phyloP scores from a whole-genome alignment of 805 yeast species.

The Yarrowia divulgata region DNA sequence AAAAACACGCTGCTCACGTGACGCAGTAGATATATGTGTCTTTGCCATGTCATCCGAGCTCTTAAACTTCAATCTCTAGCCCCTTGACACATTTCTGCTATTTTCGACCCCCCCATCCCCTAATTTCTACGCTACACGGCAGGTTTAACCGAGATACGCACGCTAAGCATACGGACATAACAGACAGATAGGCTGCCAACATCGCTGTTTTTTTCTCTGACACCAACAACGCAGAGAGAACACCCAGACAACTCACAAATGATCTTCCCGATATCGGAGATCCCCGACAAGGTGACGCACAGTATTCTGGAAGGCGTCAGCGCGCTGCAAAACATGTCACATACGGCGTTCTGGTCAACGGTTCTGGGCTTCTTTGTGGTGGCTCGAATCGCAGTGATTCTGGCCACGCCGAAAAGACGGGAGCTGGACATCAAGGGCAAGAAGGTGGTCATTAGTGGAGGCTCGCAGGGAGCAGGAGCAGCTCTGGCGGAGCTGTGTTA shows the following conservation, averaged over 20 bases:
- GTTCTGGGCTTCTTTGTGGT: conserved; percentile 24
- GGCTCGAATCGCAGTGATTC: conserved; percentile 29
- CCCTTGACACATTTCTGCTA: background rate
- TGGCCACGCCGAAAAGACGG: conserved; percentile 4
- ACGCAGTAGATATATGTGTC: background rate
- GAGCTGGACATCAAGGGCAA: conserved; percentile 50
- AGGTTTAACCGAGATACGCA: conserved; percentile 16
- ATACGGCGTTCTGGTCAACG: conserved; percentile 25
- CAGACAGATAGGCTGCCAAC: background rate
- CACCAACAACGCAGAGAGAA: background rate
- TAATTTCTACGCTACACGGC: background rate
- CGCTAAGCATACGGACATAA: background rate
- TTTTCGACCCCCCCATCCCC: background rate
- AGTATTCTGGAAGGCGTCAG: conserved; percentile 18
- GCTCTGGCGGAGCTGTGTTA: conserved; percentile 70
- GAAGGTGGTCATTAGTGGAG: conserved; percentile 84
- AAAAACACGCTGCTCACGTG: conserved; percentile 5
- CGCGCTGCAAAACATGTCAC: conserved; percentile 35
- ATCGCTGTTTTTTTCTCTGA: background rate
- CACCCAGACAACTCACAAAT: background rate
- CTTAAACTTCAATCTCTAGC: background rate
- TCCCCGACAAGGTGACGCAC: conserved; percentile 22
- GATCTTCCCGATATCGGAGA: conserved; percentile 9
- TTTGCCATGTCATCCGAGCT: background rate
- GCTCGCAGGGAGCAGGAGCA: conserved; percentile 91